Percentiles rank a stretch among this genome's conserved stretches.
These are phyloP conservation scores for Neopestalotiopsis clavispora DNA, from an alignment of 2,329 filamentous ascomycete genomes.

Conservation along the genomic window DNA sequence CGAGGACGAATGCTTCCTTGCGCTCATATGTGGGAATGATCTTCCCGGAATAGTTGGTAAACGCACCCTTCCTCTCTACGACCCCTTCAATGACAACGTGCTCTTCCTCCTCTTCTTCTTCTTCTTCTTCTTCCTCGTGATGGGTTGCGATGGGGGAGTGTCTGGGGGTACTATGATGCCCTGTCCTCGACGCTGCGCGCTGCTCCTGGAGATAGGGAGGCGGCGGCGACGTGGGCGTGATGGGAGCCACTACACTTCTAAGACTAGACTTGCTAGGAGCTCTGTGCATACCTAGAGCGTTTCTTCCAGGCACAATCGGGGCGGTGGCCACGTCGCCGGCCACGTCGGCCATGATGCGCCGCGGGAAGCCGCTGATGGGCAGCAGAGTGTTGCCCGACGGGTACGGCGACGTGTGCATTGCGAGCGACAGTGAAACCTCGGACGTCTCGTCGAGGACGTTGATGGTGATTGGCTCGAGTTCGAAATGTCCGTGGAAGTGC, in stretches of 20 bases:
- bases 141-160: neutral
- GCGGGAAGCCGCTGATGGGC: slow-evolving; percentile 37
- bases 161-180: neutral
- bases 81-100: neutral
- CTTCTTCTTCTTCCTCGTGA: neutral
- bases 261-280: slow-evolving; percentile 1
- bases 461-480: slow-evolving; percentile 31
- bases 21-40: neutral
- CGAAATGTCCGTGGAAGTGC: slow-evolving; percentile 35
- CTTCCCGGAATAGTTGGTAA: slow-evolving; percentile 8
- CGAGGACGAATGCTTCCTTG: neutral
- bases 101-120: neutral
- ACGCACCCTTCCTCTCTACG: neutral
- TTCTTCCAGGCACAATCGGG: slow-evolving; percentile 9
- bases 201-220: neutral
- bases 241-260: neutral
- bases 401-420: slow-evolving; percentile 29
- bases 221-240: slow-evolving; percentile 1
- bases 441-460: slow-evolving; percentile 28
- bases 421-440: slow-evolving; percentile 32
- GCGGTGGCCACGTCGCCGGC: slow-evolving; percentile 19
- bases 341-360: slow-evolving; percentile 33
- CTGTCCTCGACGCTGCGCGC: neutral
- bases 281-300: slow-evolving; percentile 6
- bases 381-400: slow-evolving; percentile 31